A percentile compares a stretch with the other conserved stretches of the same genome.
Evolutionary conservation across 2,329 filamentous ascomycete species (phyloP).

Genomic region (Aspergillus floridensis): DNA sequence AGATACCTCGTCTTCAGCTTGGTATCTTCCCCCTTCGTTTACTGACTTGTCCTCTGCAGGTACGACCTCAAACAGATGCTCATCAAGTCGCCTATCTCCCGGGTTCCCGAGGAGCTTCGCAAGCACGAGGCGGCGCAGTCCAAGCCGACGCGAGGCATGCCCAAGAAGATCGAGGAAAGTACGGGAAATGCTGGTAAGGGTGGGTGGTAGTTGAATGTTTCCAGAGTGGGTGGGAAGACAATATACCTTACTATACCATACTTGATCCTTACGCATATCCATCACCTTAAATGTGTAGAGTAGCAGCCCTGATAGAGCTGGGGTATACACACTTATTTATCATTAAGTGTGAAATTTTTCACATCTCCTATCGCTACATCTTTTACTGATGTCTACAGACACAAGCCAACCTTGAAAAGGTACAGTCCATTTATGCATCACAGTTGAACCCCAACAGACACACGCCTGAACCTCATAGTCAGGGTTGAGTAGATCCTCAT

Average conservation of each 20-base stretch:
- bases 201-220: constrained; percentile 26
- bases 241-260: neutral
- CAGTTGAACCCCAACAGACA: no score
- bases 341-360: no score
- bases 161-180: constrained; percentile 49
- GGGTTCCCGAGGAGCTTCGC: constrained; percentile 85
- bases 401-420: no score
- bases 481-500: no score
- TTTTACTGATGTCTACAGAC: no score
- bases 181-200: constrained; percentile 38
- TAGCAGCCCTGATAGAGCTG: no score
- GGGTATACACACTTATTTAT: no score
- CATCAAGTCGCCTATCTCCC: constrained; percentile 80
- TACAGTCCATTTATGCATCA: no score
- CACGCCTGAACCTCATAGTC: no score
- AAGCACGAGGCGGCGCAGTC: constrained; percentile 91
- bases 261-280: neutral
- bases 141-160: constrained; percentile 56
- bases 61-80: constrained; percentile 95
- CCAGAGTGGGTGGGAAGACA: neutral
- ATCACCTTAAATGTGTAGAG: no score
- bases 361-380: no score
- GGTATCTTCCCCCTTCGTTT: neutral
- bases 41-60: constrained; percentile 31
- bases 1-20: constrained; percentile 5